phyloP scores from a whole-genome alignment of 768 basidiomycete genomes.

The Leccinum uliginosum region DNA sequence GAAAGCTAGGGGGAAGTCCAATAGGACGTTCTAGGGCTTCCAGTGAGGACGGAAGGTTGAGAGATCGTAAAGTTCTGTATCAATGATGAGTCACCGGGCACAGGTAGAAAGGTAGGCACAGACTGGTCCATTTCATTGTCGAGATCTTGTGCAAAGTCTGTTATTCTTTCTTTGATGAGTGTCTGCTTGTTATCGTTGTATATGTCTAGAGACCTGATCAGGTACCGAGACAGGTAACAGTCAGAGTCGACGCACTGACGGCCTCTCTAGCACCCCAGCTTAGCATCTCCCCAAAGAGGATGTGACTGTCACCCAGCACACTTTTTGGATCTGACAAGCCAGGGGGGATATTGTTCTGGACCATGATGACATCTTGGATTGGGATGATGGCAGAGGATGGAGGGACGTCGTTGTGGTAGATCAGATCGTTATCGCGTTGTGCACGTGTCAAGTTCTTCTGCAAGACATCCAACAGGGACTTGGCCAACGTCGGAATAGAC shows the following conservation, averaged over 20 bases:
- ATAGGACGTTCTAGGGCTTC: constrained; percentile 85
- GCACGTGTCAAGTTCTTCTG: constrained; percentile 66
- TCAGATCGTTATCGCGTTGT: constrained; percentile 89
- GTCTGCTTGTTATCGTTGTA: constrained; percentile 79
- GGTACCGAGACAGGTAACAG: background rate
- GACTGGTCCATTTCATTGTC: constrained; percentile 61
- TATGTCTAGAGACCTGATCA: constrained; percentile 48
- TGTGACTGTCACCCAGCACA: constrained; percentile 47
- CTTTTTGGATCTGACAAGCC: constrained; percentile 55
- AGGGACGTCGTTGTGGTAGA: constrained; percentile 89
- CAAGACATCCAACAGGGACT: constrained; percentile 77
- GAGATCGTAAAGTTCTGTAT: constrained; percentile 56
- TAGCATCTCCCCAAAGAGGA: constrained; percentile 72
- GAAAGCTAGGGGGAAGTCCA: constrained; percentile 82
- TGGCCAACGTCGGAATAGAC: constrained; percentile 1
- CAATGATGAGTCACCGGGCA: constrained; percentile 4
- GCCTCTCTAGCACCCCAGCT: constrained; percentile 88
- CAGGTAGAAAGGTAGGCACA: constrained; percentile 18
- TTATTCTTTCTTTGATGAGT: constrained; percentile 64
- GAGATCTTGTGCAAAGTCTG: constrained; percentile 55
- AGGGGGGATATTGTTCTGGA: constrained; percentile 51
- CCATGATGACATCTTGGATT: constrained; percentile 64
- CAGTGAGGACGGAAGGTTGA: constrained; percentile 80
- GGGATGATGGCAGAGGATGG: constrained; percentile 60
- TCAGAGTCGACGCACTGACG: constrained; percentile 54